phyloP scores from a whole-genome alignment of 108 stramenopile genomes.

The Chaetoceros tenuissimus region DNA sequence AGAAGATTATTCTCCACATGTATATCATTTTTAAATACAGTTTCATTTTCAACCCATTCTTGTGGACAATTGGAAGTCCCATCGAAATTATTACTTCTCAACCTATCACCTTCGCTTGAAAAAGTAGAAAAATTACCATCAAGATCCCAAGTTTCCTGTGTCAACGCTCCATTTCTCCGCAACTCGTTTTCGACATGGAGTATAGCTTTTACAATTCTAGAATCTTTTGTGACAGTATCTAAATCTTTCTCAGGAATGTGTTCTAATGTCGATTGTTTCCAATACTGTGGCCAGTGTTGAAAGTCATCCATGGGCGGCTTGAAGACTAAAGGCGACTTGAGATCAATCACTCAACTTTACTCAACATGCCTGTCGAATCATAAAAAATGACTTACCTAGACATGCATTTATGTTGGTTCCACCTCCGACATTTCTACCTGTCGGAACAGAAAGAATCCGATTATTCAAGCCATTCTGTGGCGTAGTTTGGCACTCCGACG shows the following conservation, averaged over 20 bases:
- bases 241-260: too few relatives aligned
- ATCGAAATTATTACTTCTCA: too few relatives aligned
- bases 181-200: conserved; percentile 7
- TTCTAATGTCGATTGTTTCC: conserved; percentile 14
- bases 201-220: conserved; percentile 4
- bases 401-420: conserved; percentile 68
- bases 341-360: too few relatives aligned
- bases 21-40: background rate
- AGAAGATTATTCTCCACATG: background rate
- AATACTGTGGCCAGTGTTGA: conserved; percentile 44
- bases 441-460: conserved; percentile 44
- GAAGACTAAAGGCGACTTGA: too few relatives aligned
- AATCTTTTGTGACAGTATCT: background rate
- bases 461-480: conserved; percentile 17
- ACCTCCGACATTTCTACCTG: conserved; percentile 55
- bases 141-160: too few relatives aligned
- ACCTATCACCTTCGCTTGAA: too few relatives aligned
- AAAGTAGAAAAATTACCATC: too few relatives aligned
- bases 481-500: too few relatives aligned
- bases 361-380: too few relatives aligned
- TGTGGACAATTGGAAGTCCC: too few relatives aligned
- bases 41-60: too few relatives aligned
- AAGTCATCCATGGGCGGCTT: conserved; percentile 38
- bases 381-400: too few relatives aligned
- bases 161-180: conserved; percentile 17